Conservation (phyloP, 768 basidiomycete species). For the Russula olivacea region DNA sequence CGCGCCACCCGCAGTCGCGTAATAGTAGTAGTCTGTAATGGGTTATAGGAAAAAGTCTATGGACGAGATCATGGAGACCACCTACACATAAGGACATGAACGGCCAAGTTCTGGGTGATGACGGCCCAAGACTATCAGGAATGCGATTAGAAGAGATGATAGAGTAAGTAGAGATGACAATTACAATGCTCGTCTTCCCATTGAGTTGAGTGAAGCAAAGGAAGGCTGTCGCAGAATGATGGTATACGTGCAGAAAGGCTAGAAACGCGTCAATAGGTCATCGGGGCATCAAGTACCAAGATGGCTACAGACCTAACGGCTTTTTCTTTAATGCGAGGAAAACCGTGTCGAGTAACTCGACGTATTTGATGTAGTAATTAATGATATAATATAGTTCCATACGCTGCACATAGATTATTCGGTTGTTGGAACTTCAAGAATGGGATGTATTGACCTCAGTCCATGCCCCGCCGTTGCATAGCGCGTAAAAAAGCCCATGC, state of each 20-base stretch:
- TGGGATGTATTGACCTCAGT: conserved; percentile 59
- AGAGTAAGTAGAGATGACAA: background rate
- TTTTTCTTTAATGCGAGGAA: conserved; percentile 99
- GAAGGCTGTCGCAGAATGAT: conserved; percentile 95
- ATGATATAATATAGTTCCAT: conserved; percentile 97
- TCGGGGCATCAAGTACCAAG: background rate
- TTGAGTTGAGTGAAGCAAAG: conserved; percentile 93
- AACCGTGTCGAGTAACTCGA: conserved; percentile 93
- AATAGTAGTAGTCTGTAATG: conserved; percentile 92
- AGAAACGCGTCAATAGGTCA: conserved; percentile 5
- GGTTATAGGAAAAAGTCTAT: conserved; percentile 11
- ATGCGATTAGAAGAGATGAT: background rate
- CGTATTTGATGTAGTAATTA: conserved; percentile 98
- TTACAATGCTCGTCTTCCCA: conserved; percentile 86
- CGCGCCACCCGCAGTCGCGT: conserved; percentile 93
- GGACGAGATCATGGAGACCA: conserved; percentile 21
- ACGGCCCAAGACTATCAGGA: conserved; percentile 86
- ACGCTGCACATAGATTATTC: conserved; percentile 42
- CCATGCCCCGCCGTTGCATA: conserved; percentile 78
- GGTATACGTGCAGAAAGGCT: conserved; percentile 99
- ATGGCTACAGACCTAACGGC: conserved; percentile 65
- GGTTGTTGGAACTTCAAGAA: background rate
- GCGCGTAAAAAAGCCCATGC: conserved; percentile 63
- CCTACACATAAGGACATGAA: conserved; percentile 98
- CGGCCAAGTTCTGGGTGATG: conserved; percentile 82